These are phyloP conservation scores for Cercospora sp. DNA, from an alignment of 2,329 filamentous ascomycete species.

Conservation along the genomic window DNA sequence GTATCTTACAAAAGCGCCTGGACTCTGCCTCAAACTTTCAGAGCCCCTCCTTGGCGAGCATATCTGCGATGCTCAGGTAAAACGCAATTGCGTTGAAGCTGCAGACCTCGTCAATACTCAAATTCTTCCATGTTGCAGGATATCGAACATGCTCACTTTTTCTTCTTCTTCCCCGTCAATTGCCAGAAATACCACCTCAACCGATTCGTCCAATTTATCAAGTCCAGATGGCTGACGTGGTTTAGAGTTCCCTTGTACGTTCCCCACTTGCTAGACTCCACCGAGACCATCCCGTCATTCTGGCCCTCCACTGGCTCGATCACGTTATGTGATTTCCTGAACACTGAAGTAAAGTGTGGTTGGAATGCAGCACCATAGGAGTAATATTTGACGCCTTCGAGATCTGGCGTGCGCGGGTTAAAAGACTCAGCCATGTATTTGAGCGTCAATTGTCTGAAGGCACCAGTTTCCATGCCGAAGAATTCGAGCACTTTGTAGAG, in stretches of 20 bases:
- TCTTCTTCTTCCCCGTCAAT: constrained; percentile 57
- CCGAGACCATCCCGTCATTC: constrained; percentile 66
- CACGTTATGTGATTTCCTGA: constrained; percentile 57
- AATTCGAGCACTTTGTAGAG: constrained; percentile 58
- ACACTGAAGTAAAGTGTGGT: constrained; percentile 58
- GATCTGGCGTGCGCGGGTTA: constrained; percentile 60
- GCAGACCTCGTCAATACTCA: not conserved
- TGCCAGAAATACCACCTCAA: constrained; percentile 60
- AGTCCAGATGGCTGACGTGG: constrained; percentile 63
- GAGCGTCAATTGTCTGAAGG: constrained; percentile 62
- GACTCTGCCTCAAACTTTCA: constrained; percentile 24
- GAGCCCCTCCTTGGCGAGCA: constrained; percentile 44
- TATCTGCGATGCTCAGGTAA: constrained; percentile 62
- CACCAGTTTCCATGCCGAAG: constrained; percentile 59
- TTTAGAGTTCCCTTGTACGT: constrained; percentile 63
- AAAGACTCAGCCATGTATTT: constrained; percentile 60
- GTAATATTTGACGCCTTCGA: constrained; percentile 58
- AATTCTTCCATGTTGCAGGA: not conserved
- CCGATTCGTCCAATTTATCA: constrained; percentile 67
- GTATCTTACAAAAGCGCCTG: not conserved
- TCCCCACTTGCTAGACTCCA: constrained; percentile 61
- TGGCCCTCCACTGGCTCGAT: constrained; percentile 57
- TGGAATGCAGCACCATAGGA: constrained; percentile 63
- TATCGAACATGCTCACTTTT: constrained; percentile 34
- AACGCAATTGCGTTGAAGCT: constrained; percentile 66